Base-by-base conservation (phyloP, 495 filamentous ascomycete genomes). In the Aspergillus panamensis region DNA sequence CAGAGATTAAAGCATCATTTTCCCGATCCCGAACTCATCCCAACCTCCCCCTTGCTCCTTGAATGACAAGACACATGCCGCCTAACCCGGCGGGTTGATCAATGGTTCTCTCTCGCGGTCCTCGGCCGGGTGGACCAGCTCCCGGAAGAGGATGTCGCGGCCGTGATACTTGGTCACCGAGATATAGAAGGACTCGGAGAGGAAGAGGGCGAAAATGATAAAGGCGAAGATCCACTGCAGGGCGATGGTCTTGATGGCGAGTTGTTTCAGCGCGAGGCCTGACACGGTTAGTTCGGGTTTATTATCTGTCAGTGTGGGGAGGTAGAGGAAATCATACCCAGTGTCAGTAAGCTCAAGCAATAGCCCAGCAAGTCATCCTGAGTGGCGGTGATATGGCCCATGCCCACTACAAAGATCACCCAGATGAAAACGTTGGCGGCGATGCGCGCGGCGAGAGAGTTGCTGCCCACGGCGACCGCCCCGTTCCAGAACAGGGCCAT, bases 151-250 rank as follows among this genome's bases (percentile, higher is more conserved):
- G 13, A 70, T 65, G 52, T 81, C 76, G 21, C 75, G 80, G 19
- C 86, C 84, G 21, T 83, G 77, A 57, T 85, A 80, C 51, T 78
- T 82, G 6, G 88, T 87, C 29, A 85, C 69, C 4, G 84, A 86
- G 53, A 91, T 76, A 30, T 81, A 71, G 1, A 87, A 49, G 2
- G 86, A 88, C 3, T 77, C 68, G 7, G 89, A 63, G 64, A 91
- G 84, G 48, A 94, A 82, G 40, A 90, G 67, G 2, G 75, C 83
- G 80, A 92, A 91, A 68, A 95, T 87, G 61, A 82, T 76, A 63
- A 95, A 92, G 31, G 90, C 89, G 66, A 95, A 96, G 70, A 92
- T 91, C 91, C 89, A 94, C 75, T 96, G 91, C 55, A 95, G 72
- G 1, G 88, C 84, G 59, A 92, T 79, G 40, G 84, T 67, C 69